Base-by-base conservation (phyloP, 2,329 filamentous ascomycete genomes). In the Trichoderma sp. region DNA sequence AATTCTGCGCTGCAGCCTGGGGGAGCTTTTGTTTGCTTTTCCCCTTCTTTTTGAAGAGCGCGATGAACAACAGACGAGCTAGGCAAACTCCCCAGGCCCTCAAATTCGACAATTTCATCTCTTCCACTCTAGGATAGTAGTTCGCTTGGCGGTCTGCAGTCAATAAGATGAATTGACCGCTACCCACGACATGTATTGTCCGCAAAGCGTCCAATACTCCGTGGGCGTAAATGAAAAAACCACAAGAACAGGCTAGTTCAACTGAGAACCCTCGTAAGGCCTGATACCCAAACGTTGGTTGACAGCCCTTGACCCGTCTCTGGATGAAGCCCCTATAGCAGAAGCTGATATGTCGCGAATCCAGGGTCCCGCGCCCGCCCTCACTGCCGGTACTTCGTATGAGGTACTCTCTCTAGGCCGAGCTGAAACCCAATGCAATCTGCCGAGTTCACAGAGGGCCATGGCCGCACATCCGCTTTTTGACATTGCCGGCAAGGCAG, bases 271-370 rank as follows among this genome's bases (percentile, higher is more conserved):
- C 61, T 64, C 61, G 61, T 37, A 35, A 57, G 4, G 61, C 61
- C 61, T 65, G 61, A 65, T 65, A 57, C 61, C 19, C 52, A 64
- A 56, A 56, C 61, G 37, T 22, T 27, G 61, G 52, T 32, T n/a
- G 39, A 60, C 13, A 37, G 10, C 29, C 52, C 15, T 54, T 13
- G 12, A 10, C 6, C 52, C 34, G 9, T 15, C 6, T 57, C 39
- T 22, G 29, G 34, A 48, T 25, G 58, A 50, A 61, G 13, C 35
- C 57, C 59, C 39, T 39, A 39, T 39, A 25, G 37, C 25, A 34
- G 10, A n/a, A 9, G 52, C 27, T 32, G 52, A 29, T 54, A 19
- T 54, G 25, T n/a, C 12, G 17, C n/a, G 17, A 39, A 22, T 32
- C 25, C 25, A 52, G 42, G 60, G 34, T 53, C 32, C 17, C 22